Evolutionary conservation across 441 rosid genomes (phyloP), one percentile per base, ranked within the genome.

Genomic region (Pelargonium citronellum): DNA sequence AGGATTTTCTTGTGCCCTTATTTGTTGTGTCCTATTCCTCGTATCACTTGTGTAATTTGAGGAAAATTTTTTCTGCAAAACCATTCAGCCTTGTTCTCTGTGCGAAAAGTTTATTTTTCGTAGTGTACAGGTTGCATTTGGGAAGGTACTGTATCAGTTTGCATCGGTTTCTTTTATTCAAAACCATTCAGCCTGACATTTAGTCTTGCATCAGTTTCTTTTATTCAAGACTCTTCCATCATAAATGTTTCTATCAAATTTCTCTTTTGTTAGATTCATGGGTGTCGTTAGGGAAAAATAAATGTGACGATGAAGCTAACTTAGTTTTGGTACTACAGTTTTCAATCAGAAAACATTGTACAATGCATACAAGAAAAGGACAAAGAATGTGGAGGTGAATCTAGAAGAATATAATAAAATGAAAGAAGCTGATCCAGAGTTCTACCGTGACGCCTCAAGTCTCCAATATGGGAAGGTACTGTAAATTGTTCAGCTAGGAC

Each of bases 381-480:
- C 95, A 1, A 86, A 87, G 81, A 95, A 90, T 66, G 67, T 92
- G 30, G 75, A 87, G 47, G 81, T 92, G 66, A 89, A 90, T 80
- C 51, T 88, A 6, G 96, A 92, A 63, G 97, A 89, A 69, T 92
- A 95, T 58, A 95, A 88, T 83, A 88, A 80, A 83, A 89, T 90
- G 91, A 92, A 90, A 84, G 98, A 90, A 86, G 84, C 88, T 71
- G 98, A 92, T 87, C 96, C 97, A 9, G 97, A 95, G 89, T 92
- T 92, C 85, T 95, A 90, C 75, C 89, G 99, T 0, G 96, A 87
- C 69, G 99, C 99, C 64, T 88, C 97, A 43, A 92, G 99, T 80
- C 95, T 92, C 68, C 96, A 86, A 64, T 90, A 95, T 61, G 99
- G 97, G 47, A 95, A 92, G 98, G 97, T 95, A 79, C 41, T 68